Percentiles rank a stretch among this genome's conserved stretches.
Evolutionary conservation across 2,329 filamentous ascomycete species (phyloP).

Genomic region (Calycina herbarum): DNA sequence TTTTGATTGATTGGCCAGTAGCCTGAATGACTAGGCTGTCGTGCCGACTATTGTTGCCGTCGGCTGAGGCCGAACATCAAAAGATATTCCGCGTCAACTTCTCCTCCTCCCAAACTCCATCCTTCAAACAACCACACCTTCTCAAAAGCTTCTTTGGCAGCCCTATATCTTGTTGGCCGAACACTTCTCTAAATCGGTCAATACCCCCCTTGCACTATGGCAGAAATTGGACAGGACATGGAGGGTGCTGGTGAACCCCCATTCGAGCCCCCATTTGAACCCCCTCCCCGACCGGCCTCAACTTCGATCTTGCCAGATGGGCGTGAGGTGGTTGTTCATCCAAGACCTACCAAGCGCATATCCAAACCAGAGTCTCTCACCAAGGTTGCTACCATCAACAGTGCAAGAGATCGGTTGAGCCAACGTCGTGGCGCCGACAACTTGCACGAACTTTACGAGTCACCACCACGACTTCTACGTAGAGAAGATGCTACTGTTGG

Average conservation of each 20-base stretch:
- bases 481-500: neutral
- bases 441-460: neutral
- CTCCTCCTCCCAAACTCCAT: neutral
- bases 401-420: neutral
- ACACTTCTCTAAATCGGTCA: neutral
- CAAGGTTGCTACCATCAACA: neutral
- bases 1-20: neutral
- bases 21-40: neutral
- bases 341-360: too few relatives aligned
- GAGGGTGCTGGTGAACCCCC: too few relatives aligned
- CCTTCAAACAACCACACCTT: neutral
- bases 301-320: too few relatives aligned
- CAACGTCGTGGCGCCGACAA: neutral
- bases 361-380: neutral
- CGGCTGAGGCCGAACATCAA: neutral
- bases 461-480: neutral
- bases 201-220: neutral
- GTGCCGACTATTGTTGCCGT: neutral
- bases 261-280: neutral
- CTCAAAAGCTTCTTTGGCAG: neutral
- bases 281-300: too few relatives aligned
- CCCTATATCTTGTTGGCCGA: neutral
- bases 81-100: neutral
- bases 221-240: neutral
- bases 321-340: too few relatives aligned